Conservation (phyloP, 2,329 filamentous ascomycete species). For the Epichloe gansuensis region DNA sequence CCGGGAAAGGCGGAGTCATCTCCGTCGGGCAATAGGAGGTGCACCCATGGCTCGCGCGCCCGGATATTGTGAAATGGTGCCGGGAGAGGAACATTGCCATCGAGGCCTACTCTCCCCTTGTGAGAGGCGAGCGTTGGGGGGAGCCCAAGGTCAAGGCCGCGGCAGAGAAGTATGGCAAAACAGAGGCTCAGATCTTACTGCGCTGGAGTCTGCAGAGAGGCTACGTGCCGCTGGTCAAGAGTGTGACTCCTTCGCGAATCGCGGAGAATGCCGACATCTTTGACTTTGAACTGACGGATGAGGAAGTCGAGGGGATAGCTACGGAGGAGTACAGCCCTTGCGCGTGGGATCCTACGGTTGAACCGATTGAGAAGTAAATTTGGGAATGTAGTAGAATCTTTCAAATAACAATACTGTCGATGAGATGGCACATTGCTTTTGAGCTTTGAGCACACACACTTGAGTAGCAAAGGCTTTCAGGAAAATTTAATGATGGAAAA, state of each 20-base stretch:
- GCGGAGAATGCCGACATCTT: slow-evolving; percentile 45
- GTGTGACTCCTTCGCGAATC: slow-evolving; percentile 54
- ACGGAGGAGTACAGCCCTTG: slow-evolving; percentile 40
- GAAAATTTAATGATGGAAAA: no score
- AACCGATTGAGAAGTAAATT: slow-evolving; percentile 28
- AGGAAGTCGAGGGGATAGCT: slow-evolving; percentile 37
- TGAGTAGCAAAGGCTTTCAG: no score
- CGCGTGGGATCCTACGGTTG: slow-evolving; percentile 42
- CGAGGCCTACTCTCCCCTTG: slow-evolving; percentile 50
- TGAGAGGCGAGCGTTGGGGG: slow-evolving; percentile 57
- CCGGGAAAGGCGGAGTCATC: slow-evolving; percentile 57
- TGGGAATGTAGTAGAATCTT: no score
- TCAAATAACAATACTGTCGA: no score
- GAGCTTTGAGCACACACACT: no score
- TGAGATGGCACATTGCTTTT: no score
- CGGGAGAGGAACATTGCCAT: slow-evolving; percentile 46
- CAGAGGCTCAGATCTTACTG: slow-evolving; percentile 63
- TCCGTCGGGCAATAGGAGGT: slow-evolving; percentile 82
- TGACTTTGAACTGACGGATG: slow-evolving; percentile 41
- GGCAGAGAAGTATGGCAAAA: slow-evolving; percentile 59
- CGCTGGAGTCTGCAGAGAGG: slow-evolving; percentile 75
- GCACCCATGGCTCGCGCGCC: slow-evolving; percentile 75
- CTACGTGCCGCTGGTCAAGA: slow-evolving; percentile 62
- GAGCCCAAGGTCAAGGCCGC: slow-evolving; percentile 53
- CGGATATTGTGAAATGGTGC: slow-evolving; percentile 71